Conservation (phyloP, 176 grass and related monocot genomes). For the Aegilops speltoides region DNA sequence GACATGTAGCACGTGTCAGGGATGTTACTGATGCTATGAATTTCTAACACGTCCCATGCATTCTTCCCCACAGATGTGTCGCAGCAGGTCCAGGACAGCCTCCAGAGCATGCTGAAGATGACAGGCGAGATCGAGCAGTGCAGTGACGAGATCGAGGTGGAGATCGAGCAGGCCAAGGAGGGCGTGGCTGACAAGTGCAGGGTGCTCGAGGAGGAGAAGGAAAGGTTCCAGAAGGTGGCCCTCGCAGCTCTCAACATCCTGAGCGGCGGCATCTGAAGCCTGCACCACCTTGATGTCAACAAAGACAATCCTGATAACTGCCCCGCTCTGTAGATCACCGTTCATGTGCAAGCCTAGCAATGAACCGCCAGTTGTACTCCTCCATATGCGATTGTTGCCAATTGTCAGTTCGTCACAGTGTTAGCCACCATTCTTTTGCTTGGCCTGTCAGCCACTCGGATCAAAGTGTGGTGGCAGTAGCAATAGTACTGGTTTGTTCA, state of each 20-base stretch:
- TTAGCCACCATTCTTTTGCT: neutral
- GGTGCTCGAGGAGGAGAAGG: slow-evolving; percentile 65
- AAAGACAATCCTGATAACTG: neutral
- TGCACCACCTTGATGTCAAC: neutral
- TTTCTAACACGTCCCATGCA: neutral
- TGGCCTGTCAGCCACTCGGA: neutral
- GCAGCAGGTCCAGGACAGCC: slow-evolving; percentile 67
- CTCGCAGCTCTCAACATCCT: slow-evolving; percentile 76
- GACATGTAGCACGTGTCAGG: neutral
- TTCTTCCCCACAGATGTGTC: slow-evolving; percentile 61
- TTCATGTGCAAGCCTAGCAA: neutral
- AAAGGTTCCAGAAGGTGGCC: slow-evolving; percentile 75
- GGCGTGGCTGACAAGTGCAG: slow-evolving; percentile 49
- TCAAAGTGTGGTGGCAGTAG: neutral
- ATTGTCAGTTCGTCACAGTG: neutral
- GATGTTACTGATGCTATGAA: neutral
- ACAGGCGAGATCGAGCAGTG: slow-evolving; percentile 76
- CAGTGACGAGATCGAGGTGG: slow-evolving; percentile 64
- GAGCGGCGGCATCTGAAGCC: slow-evolving; percentile 15
- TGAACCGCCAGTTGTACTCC: neutral
- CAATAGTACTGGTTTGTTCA: neutral
- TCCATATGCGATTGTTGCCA: neutral
- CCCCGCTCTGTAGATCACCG: neutral
- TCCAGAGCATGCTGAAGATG: slow-evolving; percentile 91
- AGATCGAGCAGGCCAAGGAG: slow-evolving; percentile 82